A percentile compares a stretch with the other conserved stretches of the same genome.
Conservation (phyloP, 2,329 filamentous ascomycete genomes). For the Dactylellina sp. region DNA sequence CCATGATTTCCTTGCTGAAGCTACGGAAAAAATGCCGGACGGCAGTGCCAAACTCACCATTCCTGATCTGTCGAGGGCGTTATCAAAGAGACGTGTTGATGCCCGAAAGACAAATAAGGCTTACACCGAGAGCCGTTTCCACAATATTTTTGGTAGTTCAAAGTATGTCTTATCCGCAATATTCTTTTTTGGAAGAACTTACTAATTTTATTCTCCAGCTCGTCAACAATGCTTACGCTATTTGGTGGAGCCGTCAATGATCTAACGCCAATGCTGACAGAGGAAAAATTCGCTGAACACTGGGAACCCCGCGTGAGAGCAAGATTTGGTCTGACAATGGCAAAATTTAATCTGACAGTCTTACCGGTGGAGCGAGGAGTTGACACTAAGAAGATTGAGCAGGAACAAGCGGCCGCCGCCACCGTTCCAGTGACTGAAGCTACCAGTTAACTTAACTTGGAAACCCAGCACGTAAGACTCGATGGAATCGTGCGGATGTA, state of each 20-base stretch:
- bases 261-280: slow-evolving; percentile 64
- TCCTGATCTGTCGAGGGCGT: slow-evolving; percentile 62
- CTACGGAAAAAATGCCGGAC: slow-evolving; percentile 62
- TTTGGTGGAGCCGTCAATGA: slow-evolving; percentile 64
- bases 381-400: slow-evolving; percentile 60
- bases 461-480: no score
- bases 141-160: slow-evolving; percentile 65
- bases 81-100: slow-evolving; percentile 61
- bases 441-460: neutral
- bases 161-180: slow-evolving; percentile 60
- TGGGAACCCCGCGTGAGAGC: slow-evolving; percentile 64
- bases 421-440: slow-evolving; percentile 1
- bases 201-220: slow-evolving; percentile 60
- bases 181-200: neutral
- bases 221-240: slow-evolving; percentile 65
- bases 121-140: slow-evolving; percentile 63
- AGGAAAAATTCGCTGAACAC: slow-evolving; percentile 64
- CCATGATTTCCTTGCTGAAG: slow-evolving; percentile 62
- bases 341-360: slow-evolving; percentile 64
- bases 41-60: slow-evolving; percentile 62
- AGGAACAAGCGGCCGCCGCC: slow-evolving; percentile 41
- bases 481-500: no score
- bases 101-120: slow-evolving; percentile 62
- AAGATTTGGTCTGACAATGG: slow-evolving; percentile 64
- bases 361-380: slow-evolving; percentile 64